Conservation (phyloP, 495 filamentous ascomycete genomes). For the Trichoderma erinaceum region DNA sequence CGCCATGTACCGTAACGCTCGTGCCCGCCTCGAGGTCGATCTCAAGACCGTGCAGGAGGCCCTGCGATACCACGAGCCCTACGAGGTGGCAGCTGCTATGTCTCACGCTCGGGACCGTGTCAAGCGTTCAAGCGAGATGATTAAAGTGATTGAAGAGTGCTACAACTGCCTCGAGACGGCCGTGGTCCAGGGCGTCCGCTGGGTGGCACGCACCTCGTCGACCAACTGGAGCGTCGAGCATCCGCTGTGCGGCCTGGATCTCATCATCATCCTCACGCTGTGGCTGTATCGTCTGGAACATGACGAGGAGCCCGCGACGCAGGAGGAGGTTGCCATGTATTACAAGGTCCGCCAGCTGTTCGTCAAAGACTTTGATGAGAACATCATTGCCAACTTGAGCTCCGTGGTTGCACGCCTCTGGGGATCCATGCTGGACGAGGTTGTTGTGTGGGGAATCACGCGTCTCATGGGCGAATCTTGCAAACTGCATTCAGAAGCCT, state of each 20-base stretch:
- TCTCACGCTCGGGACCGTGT: conserved; percentile 86
- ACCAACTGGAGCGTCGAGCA: conserved; percentile 99
- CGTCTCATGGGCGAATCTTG: conserved; percentile 98
- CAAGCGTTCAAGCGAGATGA: conserved; percentile 93
- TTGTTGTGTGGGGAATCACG: conserved; percentile 98
- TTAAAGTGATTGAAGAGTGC: conserved; percentile 95
- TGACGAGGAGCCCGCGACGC: conserved; percentile 88
- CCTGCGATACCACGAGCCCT: conserved; percentile 91
- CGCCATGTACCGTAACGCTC: conserved; percentile 94
- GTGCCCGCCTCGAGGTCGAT: conserved; percentile 88
- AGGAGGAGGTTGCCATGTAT: conserved; percentile 90
- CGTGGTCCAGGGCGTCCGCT: conserved; percentile 88
- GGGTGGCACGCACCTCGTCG: conserved; percentile 92
- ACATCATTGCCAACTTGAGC: conserved; percentile 68
- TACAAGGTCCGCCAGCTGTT: conserved; percentile 90
- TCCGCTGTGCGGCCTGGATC: conserved; percentile 89
- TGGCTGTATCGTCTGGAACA: conserved; percentile 99
- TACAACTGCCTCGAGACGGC: conserved; percentile 98
- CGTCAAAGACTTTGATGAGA: conserved; percentile 77
- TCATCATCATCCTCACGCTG: conserved; percentile 97
- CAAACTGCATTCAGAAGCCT: conserved; percentile 90
- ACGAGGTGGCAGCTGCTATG: conserved; percentile 96
- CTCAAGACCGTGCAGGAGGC: conserved; percentile 94
- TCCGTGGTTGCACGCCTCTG: conserved; percentile 89
- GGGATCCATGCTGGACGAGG: conserved; percentile 97